phyloP scores from a whole-genome alignment of 805 yeast genomes.

The Saccharomycopsis sp. region DNA sequence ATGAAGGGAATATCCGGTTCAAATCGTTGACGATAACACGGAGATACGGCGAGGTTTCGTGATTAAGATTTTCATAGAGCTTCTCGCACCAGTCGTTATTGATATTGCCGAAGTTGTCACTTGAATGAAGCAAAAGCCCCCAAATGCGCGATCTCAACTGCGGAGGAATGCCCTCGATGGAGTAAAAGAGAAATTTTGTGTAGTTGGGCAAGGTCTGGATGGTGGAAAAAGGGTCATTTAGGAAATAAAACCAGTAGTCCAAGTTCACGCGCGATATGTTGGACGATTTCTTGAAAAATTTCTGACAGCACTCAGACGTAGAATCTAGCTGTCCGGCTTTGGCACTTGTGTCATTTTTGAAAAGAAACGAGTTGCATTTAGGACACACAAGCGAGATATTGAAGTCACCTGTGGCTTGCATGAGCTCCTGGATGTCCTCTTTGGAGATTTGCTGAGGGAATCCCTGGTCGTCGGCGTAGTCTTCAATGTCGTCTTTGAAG shows the following conservation, averaged over 20 bases:
- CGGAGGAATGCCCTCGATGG: constrained; percentile 37
- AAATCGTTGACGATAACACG: constrained; percentile 50
- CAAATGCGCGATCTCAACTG: constrained; percentile 39
- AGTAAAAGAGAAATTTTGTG: constrained; percentile 37
- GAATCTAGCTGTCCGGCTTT: constrained; percentile 12
- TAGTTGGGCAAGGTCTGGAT: constrained; percentile 41
- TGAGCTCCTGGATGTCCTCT: constrained; percentile 23
- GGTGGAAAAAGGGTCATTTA: constrained; percentile 39
- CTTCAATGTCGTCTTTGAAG: constrained; percentile 15
- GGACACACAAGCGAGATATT: constrained; percentile 25
- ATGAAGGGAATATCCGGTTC: constrained; percentile 51
- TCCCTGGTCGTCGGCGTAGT: background rate
- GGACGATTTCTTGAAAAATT: constrained; percentile 15
- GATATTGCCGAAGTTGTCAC: constrained; percentile 23
- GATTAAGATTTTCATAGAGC: constrained; percentile 33
- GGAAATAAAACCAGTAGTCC: constrained; percentile 39
- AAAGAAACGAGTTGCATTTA: constrained; percentile 25
- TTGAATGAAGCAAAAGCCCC: constrained; percentile 29
- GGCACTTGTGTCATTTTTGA: constrained; percentile 25
- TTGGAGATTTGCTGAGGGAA: constrained; percentile 26
- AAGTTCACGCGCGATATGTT: constrained; percentile 28
- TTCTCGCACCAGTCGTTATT: constrained; percentile 25
- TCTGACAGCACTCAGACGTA: constrained; percentile 23
- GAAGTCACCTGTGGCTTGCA: constrained; percentile 24
- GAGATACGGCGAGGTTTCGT: constrained; percentile 37